Percentiles rank a stretch among this genome's conserved stretches.
Evolutionary conservation across 345 rosid species (phyloP).

Genomic region (Boechera retrofracta): DNA sequence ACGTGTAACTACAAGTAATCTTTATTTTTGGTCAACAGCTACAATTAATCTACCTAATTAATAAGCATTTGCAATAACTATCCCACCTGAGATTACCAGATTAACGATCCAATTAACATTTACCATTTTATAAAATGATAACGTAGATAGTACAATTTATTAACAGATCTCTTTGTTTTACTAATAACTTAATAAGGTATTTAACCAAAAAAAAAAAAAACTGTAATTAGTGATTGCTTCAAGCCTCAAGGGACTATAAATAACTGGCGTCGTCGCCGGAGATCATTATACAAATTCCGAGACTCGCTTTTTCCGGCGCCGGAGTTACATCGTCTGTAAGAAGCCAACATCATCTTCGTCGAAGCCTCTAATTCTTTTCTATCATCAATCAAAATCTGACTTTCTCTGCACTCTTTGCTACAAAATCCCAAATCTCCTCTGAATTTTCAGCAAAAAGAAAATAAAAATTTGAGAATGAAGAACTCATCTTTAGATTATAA

Average conservation of each 20-base stretch:
- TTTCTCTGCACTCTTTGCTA: constrained; percentile 70
- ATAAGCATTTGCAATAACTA: background rate
- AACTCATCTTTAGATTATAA: background rate
- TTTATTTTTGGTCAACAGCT: background rate
- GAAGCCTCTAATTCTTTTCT: constrained; percentile 57
- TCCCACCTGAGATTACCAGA: background rate
- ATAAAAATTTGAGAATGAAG: background rate
- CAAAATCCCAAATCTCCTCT: constrained; percentile 89
- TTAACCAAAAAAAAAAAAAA: background rate
- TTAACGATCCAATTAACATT: constrained; percentile 5
- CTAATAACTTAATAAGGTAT: background rate
- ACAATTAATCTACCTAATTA: background rate
- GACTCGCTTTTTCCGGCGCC: constrained; percentile 44
- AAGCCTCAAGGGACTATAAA: constrained; percentile 41
- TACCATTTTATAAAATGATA: background rate
- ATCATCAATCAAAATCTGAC: constrained; percentile 71
- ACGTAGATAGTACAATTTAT: background rate
- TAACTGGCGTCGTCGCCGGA: constrained; percentile 43
- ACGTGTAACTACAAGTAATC: background rate
- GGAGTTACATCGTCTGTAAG: constrained; percentile 49
- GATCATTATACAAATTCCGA: constrained; percentile 49
- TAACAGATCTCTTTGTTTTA: background rate
- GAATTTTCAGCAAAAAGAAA: constrained; percentile 16
- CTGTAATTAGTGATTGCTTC: constrained; percentile 13
- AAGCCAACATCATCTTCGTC: constrained; percentile 48